These are phyloP conservation scores for Mycena sp. DNA, from an alignment of 1,284 basidiomycete genomes.

Conservation along the genomic window DNA sequence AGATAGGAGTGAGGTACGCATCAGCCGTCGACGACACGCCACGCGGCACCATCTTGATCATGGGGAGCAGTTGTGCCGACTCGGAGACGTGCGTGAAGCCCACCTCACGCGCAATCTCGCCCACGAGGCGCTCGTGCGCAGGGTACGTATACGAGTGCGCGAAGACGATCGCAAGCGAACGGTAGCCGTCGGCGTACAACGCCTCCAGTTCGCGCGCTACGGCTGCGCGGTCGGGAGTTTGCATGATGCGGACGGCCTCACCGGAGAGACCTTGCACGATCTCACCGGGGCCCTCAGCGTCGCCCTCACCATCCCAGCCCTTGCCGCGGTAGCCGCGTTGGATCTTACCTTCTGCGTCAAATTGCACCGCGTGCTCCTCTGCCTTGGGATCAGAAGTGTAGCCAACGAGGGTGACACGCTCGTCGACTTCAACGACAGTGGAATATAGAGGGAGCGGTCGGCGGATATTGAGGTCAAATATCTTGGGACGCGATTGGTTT, in stretches of 20 bases:
- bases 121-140: constrained; percentile 82
- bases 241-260: constrained; percentile 90
- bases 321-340: constrained; percentile 78
- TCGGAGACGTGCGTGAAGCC: constrained; percentile 92
- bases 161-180: constrained; percentile 88
- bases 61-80: constrained; percentile 89
- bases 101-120: constrained; percentile 77
- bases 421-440: constrained; percentile 89
- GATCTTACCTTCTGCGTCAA: constrained; percentile 77
- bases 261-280: constrained; percentile 89
- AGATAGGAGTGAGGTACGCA: constrained; percentile 94
- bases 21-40: constrained; percentile 95
- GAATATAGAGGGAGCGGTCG: constrained; percentile 86
- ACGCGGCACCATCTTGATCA: constrained; percentile 96
- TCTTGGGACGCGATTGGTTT: constrained; percentile 92
- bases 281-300: constrained; percentile 81
- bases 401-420: constrained; percentile 93
- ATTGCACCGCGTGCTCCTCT: constrained; percentile 80
- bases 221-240: constrained; percentile 69
- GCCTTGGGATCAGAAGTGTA: constrained; percentile 91
- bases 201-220: constrained; percentile 71
- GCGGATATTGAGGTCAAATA: constrained; percentile 89
- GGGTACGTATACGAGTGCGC: constrained; percentile 95
- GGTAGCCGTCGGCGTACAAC: constrained; percentile 83
- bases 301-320: constrained; percentile 74